These are phyloP conservation scores for Hawksworthiomyces lignivorus DNA, from an alignment of 2,329 filamentous ascomycete genomes.

Conservation along the genomic window DNA sequence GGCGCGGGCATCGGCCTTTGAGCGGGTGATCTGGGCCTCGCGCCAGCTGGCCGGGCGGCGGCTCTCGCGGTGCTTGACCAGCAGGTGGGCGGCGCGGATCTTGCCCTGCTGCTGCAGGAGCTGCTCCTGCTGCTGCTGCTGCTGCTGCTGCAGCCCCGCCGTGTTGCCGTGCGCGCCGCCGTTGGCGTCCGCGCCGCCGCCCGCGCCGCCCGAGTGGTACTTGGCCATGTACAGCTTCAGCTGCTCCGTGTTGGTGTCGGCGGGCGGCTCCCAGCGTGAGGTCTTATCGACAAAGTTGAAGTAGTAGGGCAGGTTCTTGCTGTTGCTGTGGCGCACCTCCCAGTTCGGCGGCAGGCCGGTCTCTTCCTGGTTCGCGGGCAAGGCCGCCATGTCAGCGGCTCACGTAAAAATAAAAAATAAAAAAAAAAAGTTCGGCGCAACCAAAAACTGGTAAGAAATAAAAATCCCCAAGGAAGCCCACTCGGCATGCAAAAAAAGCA, in stretches of 20 bases:
- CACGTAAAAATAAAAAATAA: not conserved
- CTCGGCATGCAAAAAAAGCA: no score
- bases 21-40: conserved; percentile 78
- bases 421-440: not conserved
- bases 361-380: conserved; percentile 44
- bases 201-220: conserved; percentile 59
- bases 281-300: conserved; percentile 83
- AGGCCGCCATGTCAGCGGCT: not conserved
- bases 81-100: conserved; percentile 85
- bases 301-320: conserved; percentile 98
- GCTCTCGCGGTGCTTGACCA: conserved; percentile 89
- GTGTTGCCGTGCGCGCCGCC: not conserved
- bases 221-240: conserved; percentile 90
- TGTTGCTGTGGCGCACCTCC: conserved; percentile 97
- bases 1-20: conserved; percentile 74
- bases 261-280: conserved; percentile 91
- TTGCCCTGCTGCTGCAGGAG: conserved; percentile 49
- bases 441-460: no score
- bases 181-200: conserved; percentile 31
- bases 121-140: conserved; percentile 6
- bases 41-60: conserved; percentile 89
- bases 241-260: conserved; percentile 81
- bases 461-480: no score
- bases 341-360: conserved; percentile 78
- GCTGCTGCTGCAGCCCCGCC: conserved; percentile 17